Base-by-base conservation (phyloP, 2,329 filamentous ascomycete genomes). In the Alternaria consortialis region DNA sequence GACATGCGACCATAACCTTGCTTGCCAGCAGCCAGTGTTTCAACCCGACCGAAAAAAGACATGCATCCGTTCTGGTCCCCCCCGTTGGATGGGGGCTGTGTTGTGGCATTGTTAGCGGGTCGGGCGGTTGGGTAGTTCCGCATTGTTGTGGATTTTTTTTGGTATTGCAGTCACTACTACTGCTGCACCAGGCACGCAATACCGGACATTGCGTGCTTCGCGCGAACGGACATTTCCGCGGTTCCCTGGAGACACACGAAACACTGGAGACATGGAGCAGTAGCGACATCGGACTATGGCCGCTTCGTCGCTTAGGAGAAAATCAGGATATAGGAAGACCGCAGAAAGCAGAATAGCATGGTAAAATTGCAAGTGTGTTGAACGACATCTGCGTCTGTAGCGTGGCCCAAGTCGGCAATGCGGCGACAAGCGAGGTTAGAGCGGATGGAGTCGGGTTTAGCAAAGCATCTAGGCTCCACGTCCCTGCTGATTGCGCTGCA, bases 401-500 rank as follows among this genome's bases (percentile, higher is more conserved):
- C 62, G 60, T 65, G 59, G 42, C 43, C 44, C 59, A 48, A 51
- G 52, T 57, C 54, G 60, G 63, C 58, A 53, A 51, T 44, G 39
- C 51, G 53, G 58, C 48, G 56, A 60, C 46, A 53, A 54, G 55
- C 46, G 50, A 58, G 59, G 63, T 62, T 69, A 62, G 56, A 44
- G 58, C 62, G 62, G 54, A 42, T 56, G 58, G 32, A 56, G 63
- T 58, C 55, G 63, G 60, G 57, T 62, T 57, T 59, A 66, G 64
- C 52, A 63, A 47, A 44, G 60, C 63, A 58, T 72, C 69, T 68
- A 65, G 70, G 65, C 70, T 66, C 44, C n/a, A 34, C n/a, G 67
- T 61, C 62, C 70, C 58, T 65, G 67, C 48, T 23, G 15, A 37
- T 50, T 36, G 46, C 46, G 23, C 39, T 62, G 50, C 62, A 68